A percentile compares a stretch with the other conserved stretches of the same genome.
phyloP scores from a whole-genome alignment of 805 yeast species.

The Torulaspora indica region DNA sequence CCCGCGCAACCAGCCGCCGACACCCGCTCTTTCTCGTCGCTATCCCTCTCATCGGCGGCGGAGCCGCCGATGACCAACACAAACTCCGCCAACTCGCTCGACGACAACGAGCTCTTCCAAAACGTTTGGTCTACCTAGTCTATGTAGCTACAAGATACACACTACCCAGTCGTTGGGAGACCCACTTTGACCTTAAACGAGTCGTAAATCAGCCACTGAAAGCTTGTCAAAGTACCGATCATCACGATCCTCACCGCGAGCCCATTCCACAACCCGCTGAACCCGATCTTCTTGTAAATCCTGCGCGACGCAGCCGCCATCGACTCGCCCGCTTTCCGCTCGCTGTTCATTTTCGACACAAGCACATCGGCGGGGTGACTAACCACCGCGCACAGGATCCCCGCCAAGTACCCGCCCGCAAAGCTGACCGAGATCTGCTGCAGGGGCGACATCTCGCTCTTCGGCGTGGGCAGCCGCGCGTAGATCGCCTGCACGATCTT shows the following conservation, averaged over 20 bases:
- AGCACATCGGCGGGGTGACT: slow-evolving; percentile 99
- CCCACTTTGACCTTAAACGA: slow-evolving; percentile 94
- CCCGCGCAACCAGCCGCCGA: slow-evolving; percentile 29
- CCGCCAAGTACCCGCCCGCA: slow-evolving; percentile 94
- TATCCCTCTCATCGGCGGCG: slow-evolving; percentile 11
- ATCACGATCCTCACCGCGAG: slow-evolving; percentile 88
- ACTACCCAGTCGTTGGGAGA: slow-evolving; percentile 81
- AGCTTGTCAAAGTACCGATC: slow-evolving; percentile 96
- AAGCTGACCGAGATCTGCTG: slow-evolving; percentile 94
- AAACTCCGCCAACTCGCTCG: slow-evolving; percentile 35
- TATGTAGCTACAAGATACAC: slow-evolving; percentile 6
- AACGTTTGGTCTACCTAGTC: slow-evolving; percentile 52
- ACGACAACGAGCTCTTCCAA: slow-evolving; percentile 59
- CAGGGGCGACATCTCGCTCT: slow-evolving; percentile 59
- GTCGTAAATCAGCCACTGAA: slow-evolving; percentile 96
- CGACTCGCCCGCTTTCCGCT: slow-evolving; percentile 61
- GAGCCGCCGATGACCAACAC: neutral
- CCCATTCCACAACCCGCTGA: slow-evolving; percentile 91
- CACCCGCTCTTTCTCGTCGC: slow-evolving; percentile 23
- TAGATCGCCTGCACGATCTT: slow-evolving; percentile 81
- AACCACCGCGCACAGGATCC: slow-evolving; percentile 91
- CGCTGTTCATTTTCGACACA: slow-evolving; percentile 85
- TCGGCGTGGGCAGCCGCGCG: slow-evolving; percentile 63
- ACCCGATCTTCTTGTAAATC: slow-evolving; percentile 81
- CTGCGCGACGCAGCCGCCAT: slow-evolving; percentile 62